phyloP scores from a whole-genome alignment of 352 stramenopile species.

The Globisporangium yorkense region DNA sequence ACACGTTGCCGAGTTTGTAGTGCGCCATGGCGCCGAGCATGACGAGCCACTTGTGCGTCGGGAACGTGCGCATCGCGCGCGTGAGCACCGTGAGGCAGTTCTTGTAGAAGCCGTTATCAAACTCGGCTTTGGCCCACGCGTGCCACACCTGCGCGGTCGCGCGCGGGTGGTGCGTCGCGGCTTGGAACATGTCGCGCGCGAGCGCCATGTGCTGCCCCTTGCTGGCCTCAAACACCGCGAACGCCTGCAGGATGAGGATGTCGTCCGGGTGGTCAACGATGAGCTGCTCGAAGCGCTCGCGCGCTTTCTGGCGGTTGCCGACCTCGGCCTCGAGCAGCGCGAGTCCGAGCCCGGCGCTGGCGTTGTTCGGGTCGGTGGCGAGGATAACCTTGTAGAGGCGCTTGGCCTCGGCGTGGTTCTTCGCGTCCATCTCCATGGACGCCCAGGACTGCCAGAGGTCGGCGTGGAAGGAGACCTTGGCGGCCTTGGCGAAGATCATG shows the following conservation, averaged over 20 bases:
- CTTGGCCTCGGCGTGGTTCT: constrained; percentile 71
- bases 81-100: constrained; percentile 66
- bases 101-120: constrained; percentile 65
- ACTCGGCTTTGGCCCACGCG: constrained; percentile 83
- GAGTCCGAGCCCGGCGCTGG: constrained; percentile 67
- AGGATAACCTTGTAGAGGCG: constrained; percentile 81
- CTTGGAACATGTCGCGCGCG: constrained; percentile 62
- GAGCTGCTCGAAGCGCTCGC: constrained; percentile 56
- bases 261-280: constrained; percentile 49
- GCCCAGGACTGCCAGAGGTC: constrained; percentile 84
- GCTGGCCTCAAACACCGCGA: constrained; percentile 65
- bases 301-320: constrained; percentile 44
- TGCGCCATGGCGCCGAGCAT: constrained; percentile 71
- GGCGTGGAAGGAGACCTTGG: constrained; percentile 61
- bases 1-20: constrained; percentile 75
- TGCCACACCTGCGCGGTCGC: constrained; percentile 80
- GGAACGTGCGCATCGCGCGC: constrained; percentile 53
- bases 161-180: constrained; percentile 34
- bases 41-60: constrained; percentile 81
- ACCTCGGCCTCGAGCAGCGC: constrained; percentile 61
- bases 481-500: constrained; percentile 83
- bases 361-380: constrained; percentile 60
- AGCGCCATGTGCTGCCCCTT: constrained; percentile 58
- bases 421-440: constrained; percentile 75
- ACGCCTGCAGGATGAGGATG: constrained; percentile 68